phyloP scores from a whole-genome alignment of 768 basidiomycete species.

The Cystobasidium onofrii region DNA sequence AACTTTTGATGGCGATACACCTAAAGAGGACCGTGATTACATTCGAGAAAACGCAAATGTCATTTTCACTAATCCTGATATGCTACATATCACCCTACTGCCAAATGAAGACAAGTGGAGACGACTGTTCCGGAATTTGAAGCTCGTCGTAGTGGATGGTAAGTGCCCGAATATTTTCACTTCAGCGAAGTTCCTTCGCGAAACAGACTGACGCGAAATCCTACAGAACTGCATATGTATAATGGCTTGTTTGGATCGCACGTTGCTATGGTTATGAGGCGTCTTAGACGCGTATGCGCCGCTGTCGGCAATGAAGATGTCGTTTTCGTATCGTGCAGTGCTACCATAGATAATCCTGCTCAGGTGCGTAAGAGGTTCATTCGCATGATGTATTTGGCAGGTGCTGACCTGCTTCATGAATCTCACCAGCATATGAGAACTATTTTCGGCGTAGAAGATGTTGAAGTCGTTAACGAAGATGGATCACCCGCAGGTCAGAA shows the following conservation, averaged over 20 bases:
- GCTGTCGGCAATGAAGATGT: slow-evolving; percentile 41
- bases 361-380: slow-evolving; percentile 35
- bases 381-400: background rate
- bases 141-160: slow-evolving; percentile 59
- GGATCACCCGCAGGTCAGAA: slow-evolving; percentile 74
- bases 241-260: slow-evolving; percentile 72
- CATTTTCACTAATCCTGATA: slow-evolving; percentile 87
- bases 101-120: slow-evolving; percentile 80
- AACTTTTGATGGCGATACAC: slow-evolving; percentile 84
- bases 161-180: slow-evolving; percentile 3
- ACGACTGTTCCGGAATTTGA: slow-evolving; percentile 68
- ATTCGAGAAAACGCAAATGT: slow-evolving; percentile 58
- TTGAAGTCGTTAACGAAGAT: slow-evolving; percentile 65
- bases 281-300: slow-evolving; percentile 36
- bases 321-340: slow-evolving; percentile 72
- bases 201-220: background rate
- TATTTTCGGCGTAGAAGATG: slow-evolving; percentile 63
- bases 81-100: slow-evolving; percentile 72
- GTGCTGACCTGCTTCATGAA: background rate
- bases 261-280: slow-evolving; percentile 68
- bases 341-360: slow-evolving; percentile 69
- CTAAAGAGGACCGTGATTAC: slow-evolving; percentile 57
- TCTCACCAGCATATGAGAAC: slow-evolving; percentile 59
- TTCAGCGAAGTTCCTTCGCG: background rate
- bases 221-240: slow-evolving; percentile 80